A percentile compares a stretch with the other conserved stretches of the same genome.
Evolutionary conservation across 441 rosid species (phyloP).

Genomic region (Pelargonium australe): DNA sequence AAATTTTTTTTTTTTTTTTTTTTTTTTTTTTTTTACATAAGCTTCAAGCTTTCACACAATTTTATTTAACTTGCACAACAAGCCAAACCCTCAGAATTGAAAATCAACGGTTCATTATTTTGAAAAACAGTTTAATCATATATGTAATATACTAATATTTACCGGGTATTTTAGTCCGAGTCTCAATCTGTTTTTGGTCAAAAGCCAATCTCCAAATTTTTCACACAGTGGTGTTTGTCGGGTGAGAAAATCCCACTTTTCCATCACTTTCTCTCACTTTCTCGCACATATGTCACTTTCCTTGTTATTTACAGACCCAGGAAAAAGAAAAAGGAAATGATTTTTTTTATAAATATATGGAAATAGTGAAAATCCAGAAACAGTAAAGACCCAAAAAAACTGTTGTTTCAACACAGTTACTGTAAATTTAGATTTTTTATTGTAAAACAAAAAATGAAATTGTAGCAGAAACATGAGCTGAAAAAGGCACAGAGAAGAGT

Average conservation of each 20-base stretch:
- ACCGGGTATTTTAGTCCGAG: neutral
- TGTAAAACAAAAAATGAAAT: neutral
- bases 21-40: neutral
- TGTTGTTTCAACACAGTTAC: neutral
- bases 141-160: neutral
- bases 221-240: conserved; percentile 49
- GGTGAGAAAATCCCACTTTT: conserved; percentile 27
- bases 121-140: neutral
- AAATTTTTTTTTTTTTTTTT: too few relatives aligned
- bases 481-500: conserved; percentile 14
- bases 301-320: conserved; percentile 33
- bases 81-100: conserved; percentile 20
- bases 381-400: conserved; percentile 1
- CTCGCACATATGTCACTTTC: conserved; percentile 45
- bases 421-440: too few relatives aligned
- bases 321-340: conserved; percentile 7
- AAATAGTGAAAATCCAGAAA: conserved; percentile 8
- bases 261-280: conserved; percentile 8
- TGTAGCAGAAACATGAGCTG: conserved; percentile 4
- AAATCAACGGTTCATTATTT: neutral
- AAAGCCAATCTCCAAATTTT: conserved; percentile 35
- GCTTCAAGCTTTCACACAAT: conserved; percentile 16
- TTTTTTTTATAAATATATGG: too few relatives aligned
- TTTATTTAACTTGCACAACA: conserved; percentile 23
- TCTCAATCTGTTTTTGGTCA: neutral